Evolutionary conservation across 192 early-diverging fungal species (phyloP), one percentile per base, ranked within the genome.

Genomic region (Coemansia sp.): DNA sequence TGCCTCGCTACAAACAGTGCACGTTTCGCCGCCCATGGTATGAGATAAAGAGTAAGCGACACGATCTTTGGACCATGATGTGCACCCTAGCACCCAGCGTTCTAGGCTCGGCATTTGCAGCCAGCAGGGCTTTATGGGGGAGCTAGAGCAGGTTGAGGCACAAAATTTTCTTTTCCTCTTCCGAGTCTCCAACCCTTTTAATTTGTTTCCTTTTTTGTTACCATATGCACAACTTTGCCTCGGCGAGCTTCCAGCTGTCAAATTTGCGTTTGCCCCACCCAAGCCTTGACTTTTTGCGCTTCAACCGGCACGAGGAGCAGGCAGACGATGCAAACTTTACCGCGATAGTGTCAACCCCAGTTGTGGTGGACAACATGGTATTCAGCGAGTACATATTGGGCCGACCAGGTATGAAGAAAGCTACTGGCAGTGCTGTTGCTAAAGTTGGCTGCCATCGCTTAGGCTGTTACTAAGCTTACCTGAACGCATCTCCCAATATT

Each of bases 1-100:
- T 2, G 63, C 37, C 23, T 69, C 64, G 61, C 60, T 60, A 38
- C 79, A 82, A 24, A 76, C 70, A 8, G 79, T 69, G 45, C 79
- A 82, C 34, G 50, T 36, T 60, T 45, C 61, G 34, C 31, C 53
- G 28, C 37, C 50, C 68, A 70, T 73, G 16, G 20, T 28, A 10
- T 5, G 14, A 14, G 51, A 33, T 33, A 33, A 53, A 28, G 28
- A 7, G 16, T 16, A 31, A 31, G 26, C n/a, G 26, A 55, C 51
- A 55, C 13, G 5, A n/a, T 26, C 16, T n/a, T 13, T 31, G 18
- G 18, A 5, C 45, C 21, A 48, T 21, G 45, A 20, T 23, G 3
- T 42, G 5, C 43, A 18, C 43, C 51, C 26, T 33, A 28, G 13
- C 26, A 55, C 16, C 28, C 28, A 55, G 7, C 43, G 2, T 3